phyloP scores from a whole-genome alignment of 768 basidiomycete species.

The Trichaptum fuscoviolaceum region DNA sequence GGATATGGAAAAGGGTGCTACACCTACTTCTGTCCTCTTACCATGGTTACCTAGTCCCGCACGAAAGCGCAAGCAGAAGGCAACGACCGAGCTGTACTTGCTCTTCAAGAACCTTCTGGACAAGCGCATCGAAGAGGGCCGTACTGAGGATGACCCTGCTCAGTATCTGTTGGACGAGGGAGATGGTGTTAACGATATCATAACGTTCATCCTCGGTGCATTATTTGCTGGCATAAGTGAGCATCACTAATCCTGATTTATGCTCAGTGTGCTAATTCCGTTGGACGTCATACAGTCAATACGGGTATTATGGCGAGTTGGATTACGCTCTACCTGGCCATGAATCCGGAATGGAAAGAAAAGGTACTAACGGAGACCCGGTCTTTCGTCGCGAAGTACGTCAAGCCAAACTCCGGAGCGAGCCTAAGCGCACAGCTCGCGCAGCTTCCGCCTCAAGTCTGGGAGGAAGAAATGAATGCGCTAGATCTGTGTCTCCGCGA shows the following conservation, averaged over 20 bases:
- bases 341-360: conserved; percentile 57
- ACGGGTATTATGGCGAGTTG: conserved; percentile 32
- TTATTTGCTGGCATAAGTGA: conserved; percentile 54
- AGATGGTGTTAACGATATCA: conserved; percentile 27
- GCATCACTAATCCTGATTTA: background rate
- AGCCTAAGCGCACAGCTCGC: conserved; percentile 42
- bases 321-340: conserved; percentile 68
- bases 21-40: conserved; percentile 64
- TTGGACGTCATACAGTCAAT: background rate
- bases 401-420: background rate
- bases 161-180: conserved; percentile 69
- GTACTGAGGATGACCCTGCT: conserved; percentile 57
- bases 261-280: background rate
- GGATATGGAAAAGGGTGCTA: conserved; percentile 62
- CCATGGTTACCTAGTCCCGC: conserved; percentile 76
- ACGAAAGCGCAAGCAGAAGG: conserved; percentile 63
- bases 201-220: conserved; percentile 75
- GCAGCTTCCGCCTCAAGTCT: conserved; percentile 58
- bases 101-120: conserved; percentile 56
- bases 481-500: conserved; percentile 72
- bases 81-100: conserved; percentile 73
- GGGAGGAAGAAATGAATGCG: conserved; percentile 66
- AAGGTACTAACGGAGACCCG: conserved; percentile 60
- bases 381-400: conserved; percentile 35
- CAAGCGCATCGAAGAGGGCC: conserved; percentile 51